These are phyloP conservation scores for Fistulina hepatica DNA, from an alignment of 1,284 basidiomycete genomes.

Conservation along the genomic window DNA sequence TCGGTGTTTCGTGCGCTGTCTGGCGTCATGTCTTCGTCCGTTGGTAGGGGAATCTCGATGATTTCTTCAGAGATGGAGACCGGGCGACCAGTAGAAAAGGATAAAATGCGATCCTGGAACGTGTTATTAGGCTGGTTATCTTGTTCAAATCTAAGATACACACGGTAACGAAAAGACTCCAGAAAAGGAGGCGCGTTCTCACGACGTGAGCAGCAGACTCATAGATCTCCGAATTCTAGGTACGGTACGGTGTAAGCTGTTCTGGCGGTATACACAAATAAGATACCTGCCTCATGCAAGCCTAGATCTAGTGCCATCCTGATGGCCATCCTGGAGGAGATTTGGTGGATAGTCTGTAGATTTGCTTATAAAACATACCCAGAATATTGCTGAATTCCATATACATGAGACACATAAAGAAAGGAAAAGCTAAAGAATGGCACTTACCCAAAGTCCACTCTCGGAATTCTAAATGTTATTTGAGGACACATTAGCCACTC, in stretches of 20 bases:
- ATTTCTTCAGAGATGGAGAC: conserved; percentile 29
- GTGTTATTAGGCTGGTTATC: not conserved
- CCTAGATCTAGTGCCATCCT: conserved; percentile 33
- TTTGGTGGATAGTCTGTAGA: too few species aligned
- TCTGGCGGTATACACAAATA: not conserved
- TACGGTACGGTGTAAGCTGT: not conserved
- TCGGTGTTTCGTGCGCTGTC: conserved; percentile 19
- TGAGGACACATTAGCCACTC: too few species aligned
- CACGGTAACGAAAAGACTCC: conserved; percentile 27
- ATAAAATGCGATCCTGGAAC: conserved; percentile 26
- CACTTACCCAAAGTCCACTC: conserved; percentile 27
- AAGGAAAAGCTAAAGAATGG: not conserved
- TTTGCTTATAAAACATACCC: conserved; percentile 9
- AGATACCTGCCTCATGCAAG: conserved; percentile 25
- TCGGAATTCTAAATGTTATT: conserved; percentile 27
- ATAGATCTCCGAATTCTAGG: conserved; percentile 25
- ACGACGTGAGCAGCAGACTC: conserved; percentile 27
- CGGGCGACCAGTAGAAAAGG: conserved; percentile 24
- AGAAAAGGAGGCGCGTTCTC: conserved; percentile 27
- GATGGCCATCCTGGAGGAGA: conserved; percentile 24
- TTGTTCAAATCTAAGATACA: too few species aligned
- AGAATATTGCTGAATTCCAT: conserved; percentile 15
- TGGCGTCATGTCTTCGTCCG: conserved; percentile 28
- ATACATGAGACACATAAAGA: conserved; percentile 1
- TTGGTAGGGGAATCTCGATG: conserved; percentile 30